Conservation (phyloP, 2,329 filamentous ascomycete genomes). For the Cylindrodendrum hubeiense region DNA sequence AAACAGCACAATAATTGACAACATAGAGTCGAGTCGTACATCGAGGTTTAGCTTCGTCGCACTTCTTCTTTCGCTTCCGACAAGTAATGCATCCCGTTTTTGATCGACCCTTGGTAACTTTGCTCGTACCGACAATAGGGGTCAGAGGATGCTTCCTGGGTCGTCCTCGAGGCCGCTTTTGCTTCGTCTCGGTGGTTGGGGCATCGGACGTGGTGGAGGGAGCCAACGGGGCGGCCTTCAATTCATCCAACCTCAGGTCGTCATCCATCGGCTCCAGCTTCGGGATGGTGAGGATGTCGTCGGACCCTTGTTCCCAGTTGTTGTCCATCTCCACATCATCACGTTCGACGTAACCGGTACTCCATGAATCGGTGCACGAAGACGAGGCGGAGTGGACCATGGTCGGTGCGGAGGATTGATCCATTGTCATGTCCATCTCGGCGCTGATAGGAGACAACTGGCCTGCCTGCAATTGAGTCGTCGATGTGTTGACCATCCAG, state of each 20-base stretch:
- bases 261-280: slow-evolving; percentile 71
- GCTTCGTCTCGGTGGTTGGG: slow-evolving; percentile 52
- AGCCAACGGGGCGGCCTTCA: slow-evolving; percentile 57
- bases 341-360: slow-evolving; percentile 54
- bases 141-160: slow-evolving; percentile 84
- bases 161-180: slow-evolving; percentile 79
- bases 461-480: slow-evolving; percentile 54
- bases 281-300: slow-evolving; percentile 61
- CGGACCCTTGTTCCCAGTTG: slow-evolving; percentile 61
- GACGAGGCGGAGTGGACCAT: slow-evolving; percentile 61
- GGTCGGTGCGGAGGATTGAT: slow-evolving; percentile 55
- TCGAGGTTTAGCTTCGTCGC: slow-evolving; percentile 75
- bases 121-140: slow-evolving; percentile 69
- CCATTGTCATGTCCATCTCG: slow-evolving; percentile 57
- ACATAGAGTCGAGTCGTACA: slow-evolving; percentile 56
- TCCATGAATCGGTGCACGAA: slow-evolving; percentile 61
- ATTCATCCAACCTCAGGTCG: slow-evolving; percentile 64
- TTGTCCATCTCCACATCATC: slow-evolving; percentile 56
- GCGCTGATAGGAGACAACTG: slow-evolving; percentile 68
- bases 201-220: slow-evolving; percentile 33
- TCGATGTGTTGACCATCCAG: slow-evolving; percentile 44
- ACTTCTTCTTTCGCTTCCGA: slow-evolving; percentile 79
- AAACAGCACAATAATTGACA: slow-evolving; percentile 4
- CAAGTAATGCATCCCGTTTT: slow-evolving; percentile 79
- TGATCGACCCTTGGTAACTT: slow-evolving; percentile 81